These are phyloP conservation scores for Epichloe typhina DNA, from an alignment of 2,329 filamentous ascomycete species.

Conservation along the genomic window DNA sequence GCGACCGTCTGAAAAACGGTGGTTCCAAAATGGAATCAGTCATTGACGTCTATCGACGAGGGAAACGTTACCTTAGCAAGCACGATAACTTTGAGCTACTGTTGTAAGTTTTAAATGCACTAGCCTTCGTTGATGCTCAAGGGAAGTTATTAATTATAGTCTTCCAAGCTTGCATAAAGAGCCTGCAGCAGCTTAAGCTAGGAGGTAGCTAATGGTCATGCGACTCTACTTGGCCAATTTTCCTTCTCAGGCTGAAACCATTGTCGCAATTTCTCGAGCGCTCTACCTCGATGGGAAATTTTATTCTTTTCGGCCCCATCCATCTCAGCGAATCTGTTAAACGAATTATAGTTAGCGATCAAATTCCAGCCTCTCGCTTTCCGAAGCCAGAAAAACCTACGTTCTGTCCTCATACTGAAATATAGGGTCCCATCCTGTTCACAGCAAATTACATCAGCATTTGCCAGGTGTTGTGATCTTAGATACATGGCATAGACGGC, in stretches of 20 bases:
- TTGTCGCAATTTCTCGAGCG: constrained; percentile 70
- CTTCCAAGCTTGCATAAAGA: background rate
- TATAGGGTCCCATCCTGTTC: constrained; percentile 80
- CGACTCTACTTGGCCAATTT: background rate
- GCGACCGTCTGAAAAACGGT: constrained; percentile 29
- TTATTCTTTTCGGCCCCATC: constrained; percentile 75
- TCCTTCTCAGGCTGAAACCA: constrained; percentile 43
- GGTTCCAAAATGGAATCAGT: constrained; percentile 27
- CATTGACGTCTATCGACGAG: constrained; percentile 63
- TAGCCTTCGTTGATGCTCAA: background rate
- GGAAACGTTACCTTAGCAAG: constrained; percentile 50
- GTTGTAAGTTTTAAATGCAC: constrained; percentile 35
- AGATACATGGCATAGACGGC: background rate
- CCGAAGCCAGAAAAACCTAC: constrained; percentile 25
- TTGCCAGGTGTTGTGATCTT: background rate
- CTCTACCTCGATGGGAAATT: constrained; percentile 81
- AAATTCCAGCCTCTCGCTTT: background rate
- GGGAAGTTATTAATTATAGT: background rate
- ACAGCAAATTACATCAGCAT: background rate
- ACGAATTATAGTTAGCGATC: background rate
- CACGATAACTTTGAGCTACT: constrained; percentile 71
- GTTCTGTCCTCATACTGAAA: constrained; percentile 91
- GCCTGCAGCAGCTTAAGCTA: background rate
- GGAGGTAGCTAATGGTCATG: background rate
- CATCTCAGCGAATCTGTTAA: constrained; percentile 76